Evolutionary conservation across 768 basidiomycete genomes (phyloP).

Genomic region (Naematelia encephala): DNA sequence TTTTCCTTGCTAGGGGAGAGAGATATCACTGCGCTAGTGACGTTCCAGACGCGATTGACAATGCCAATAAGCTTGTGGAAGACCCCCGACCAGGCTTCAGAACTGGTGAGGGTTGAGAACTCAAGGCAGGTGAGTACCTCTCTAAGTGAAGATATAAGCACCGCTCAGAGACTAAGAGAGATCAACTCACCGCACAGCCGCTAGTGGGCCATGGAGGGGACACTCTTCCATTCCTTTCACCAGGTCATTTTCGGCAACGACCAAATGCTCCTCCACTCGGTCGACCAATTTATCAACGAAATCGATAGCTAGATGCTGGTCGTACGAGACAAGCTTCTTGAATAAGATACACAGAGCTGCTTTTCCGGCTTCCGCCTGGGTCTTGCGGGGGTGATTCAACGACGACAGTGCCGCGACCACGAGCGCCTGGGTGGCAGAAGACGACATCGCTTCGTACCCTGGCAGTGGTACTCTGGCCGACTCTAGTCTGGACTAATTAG

Average conservation of each 20-base stretch:
- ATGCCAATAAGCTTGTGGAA: slow-evolving; percentile 19
- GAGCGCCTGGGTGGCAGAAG: slow-evolving; percentile 17
- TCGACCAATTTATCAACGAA: slow-evolving; percentile 26
- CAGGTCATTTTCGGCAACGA: slow-evolving; percentile 30
- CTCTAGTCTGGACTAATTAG: slow-evolving; percentile 25
- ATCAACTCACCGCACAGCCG: slow-evolving; percentile 35
- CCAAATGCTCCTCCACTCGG: slow-evolving; percentile 24
- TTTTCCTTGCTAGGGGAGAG: slow-evolving; percentile 9
- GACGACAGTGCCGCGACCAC: slow-evolving; percentile 29
- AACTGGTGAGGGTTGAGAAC: background rate
- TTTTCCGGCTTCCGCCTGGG: slow-evolving; percentile 48
- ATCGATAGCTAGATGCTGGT: background rate
- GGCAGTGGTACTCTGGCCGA: slow-evolving; percentile 35
- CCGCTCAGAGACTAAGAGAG: background rate
- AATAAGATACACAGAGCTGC: slow-evolving; percentile 40
- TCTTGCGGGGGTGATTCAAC: slow-evolving; percentile 39
- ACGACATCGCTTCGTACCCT: slow-evolving; percentile 23
- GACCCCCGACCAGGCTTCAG: slow-evolving; percentile 13
- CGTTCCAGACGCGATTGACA: slow-evolving; percentile 35
- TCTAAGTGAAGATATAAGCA: slow-evolving; percentile 10
- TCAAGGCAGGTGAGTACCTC: slow-evolving; percentile 25
- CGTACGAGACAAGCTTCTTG: slow-evolving; percentile 19
- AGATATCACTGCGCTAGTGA: slow-evolving; percentile 36
- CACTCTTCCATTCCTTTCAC: slow-evolving; percentile 29
- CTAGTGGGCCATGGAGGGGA: slow-evolving; percentile 43